Evolutionary conservation across 768 basidiomycete genomes (phyloP), one percentile per base, ranked within the genome.

Genomic region (Pisolithus microcarpus): DNA sequence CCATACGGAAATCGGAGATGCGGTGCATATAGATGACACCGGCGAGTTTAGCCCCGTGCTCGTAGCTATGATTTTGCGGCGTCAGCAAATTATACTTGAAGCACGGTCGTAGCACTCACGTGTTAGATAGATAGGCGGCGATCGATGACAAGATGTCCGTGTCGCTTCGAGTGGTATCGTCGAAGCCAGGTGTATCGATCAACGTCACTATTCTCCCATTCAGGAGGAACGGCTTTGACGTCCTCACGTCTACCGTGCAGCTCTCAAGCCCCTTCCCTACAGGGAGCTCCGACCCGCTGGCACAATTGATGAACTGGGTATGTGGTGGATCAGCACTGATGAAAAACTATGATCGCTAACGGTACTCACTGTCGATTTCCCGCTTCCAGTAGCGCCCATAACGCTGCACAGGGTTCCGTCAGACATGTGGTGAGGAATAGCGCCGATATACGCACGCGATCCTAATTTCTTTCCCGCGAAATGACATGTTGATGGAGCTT

Each of bases 21-120:
- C 77, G 74, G 56, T 79, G 79, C 65, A 79, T 69, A 61, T 80
- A 80, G 51, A 79, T 73, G 60, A 79, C 72, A 5, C 78, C 78
- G 1, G 75, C 68, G n/a, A 79, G 63, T 48, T 69, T 74, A 53
- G 67, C 56, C 24, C 65, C 65, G 30, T 67, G 65, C 31, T 69
- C 65, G 9, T 69, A 69, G 5, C 65, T 67, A 57, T 26, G 21
- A 34, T 6, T n/a, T 28, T 36, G 8, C 6, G 11, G 44, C 34
- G 23, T 10, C 43, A 8, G 34, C 34, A 34, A 13, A 34, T 11
- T 15, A 21, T 36, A 5, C 18, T 18, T 23, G 13, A 16, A 3
- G 2, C 7, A 0, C n/a, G 28, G 23, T 31, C 6, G 19, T 34
- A 18, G 16, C 11, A 48, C 54, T 23, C 45, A 55, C 54, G 52